These are phyloP conservation scores for Pyrus bretschneideri DNA, from an alignment of 306 rosid genomes.

Conservation along the genomic window DNA sequence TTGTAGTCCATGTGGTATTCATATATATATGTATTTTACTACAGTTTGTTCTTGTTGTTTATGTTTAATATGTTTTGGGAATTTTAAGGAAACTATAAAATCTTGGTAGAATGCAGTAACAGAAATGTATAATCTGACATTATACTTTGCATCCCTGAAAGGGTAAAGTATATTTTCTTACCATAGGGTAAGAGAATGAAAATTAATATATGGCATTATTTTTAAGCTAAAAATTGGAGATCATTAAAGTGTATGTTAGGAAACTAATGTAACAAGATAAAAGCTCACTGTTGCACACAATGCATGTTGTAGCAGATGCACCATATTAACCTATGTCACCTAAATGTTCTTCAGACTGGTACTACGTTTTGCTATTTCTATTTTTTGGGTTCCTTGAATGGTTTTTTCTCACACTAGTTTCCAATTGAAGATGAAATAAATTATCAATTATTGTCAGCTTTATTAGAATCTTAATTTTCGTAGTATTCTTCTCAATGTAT, in stretches of 20 bases:
- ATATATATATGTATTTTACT: too few relatives aligned
- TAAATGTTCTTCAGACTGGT: background rate
- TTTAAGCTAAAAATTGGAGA: background rate
- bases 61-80: background rate
- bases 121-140: background rate
- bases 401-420: background rate
- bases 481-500: background rate
- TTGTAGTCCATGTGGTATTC: too few relatives aligned
- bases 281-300: background rate
- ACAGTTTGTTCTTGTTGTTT: too few relatives aligned
- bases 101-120: background rate
- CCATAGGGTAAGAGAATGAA: background rate
- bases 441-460: background rate
- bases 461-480: background rate
- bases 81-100: background rate
- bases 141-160: background rate
- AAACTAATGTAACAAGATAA: background rate
- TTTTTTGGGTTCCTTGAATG: background rate
- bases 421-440: background rate
- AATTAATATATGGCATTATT: background rate
- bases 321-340: background rate
- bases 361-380: background rate
- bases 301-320: background rate
- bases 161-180: background rate
- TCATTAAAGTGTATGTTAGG: background rate